Conservation (phyloP, 495 filamentous ascomycete species). For the Ramalina peruviana region DNA sequence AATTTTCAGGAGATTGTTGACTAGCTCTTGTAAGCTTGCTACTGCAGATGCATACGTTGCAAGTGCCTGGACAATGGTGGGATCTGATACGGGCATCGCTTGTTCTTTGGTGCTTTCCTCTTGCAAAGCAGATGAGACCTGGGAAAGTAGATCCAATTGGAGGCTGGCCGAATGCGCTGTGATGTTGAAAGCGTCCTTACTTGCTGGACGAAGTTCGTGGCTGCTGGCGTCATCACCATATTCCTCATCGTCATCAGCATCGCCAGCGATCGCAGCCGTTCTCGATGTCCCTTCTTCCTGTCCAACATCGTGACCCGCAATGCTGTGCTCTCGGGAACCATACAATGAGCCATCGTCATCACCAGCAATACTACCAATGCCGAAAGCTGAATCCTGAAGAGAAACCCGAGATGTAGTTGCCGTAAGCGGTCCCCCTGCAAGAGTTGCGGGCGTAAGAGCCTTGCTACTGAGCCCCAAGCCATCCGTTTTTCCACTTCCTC, state of each 20-base stretch:
- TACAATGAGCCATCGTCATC: constrained; percentile 43
- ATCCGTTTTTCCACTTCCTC: constrained; percentile 19
- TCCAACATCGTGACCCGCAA: constrained; percentile 33
- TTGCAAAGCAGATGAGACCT: constrained; percentile 70
- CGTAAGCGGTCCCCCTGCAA: constrained; percentile 29
- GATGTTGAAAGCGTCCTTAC: constrained; percentile 87
- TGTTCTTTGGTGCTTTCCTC: constrained; percentile 57
- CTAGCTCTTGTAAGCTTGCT: constrained; percentile 67
- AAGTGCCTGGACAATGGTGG: constrained; percentile 64
- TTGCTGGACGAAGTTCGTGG: constrained; percentile 52
- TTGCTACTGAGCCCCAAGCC: constrained; percentile 27
- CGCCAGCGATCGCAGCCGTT: constrained; percentile 27
- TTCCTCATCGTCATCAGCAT: constrained; percentile 67
- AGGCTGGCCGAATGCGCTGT: constrained; percentile 88
- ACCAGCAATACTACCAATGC: constrained; percentile 27
- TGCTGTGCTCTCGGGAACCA: constrained; percentile 45
- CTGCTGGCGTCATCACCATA: constrained; percentile 72
- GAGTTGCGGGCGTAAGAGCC: constrained; percentile 24
- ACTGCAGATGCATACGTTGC: constrained; percentile 81
- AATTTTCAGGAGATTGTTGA: constrained; percentile 81
- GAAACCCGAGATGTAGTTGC: constrained; percentile 37
- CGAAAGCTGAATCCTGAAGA: constrained; percentile 26
- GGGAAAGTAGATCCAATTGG: constrained; percentile 76
- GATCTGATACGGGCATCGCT: constrained; percentile 53
- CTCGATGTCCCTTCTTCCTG: constrained; percentile 24